These are phyloP conservation scores for Trichosporon coremiiforme DNA, from an alignment of 1,284 basidiomycete genomes.

Conservation along the genomic window DNA sequence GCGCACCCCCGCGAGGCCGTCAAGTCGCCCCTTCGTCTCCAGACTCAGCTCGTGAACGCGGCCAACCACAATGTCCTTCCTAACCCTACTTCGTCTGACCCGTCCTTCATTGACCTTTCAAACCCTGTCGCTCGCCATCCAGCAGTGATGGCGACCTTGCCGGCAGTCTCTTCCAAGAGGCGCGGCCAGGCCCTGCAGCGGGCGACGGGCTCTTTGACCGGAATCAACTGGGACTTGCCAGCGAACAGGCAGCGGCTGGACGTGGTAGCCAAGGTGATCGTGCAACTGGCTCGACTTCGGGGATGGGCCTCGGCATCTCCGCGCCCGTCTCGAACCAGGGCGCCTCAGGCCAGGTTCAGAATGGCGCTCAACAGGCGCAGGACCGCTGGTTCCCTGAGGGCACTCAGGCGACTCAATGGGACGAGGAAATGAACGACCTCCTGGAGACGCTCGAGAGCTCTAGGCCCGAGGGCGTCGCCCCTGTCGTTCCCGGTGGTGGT, in stretches of 20 bases:
- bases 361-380: conserved; percentile 22
- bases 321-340: conserved; percentile 24
- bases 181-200: conserved; percentile 53
- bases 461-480: conserved; percentile 25
- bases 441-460: conserved; percentile 35
- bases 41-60: conserved; percentile 28
- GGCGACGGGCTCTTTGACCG: conserved; percentile 49
- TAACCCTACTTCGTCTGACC: conserved; percentile 22
- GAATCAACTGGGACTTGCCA: conserved; percentile 38
- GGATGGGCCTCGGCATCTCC: conserved; percentile 39
- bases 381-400: conserved; percentile 32
- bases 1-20: conserved; percentile 28
- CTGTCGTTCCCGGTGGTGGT: conserved; percentile 24
- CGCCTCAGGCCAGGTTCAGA: conserved; percentile 13
- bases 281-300: conserved; percentile 46
- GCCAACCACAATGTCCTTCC: conserved; percentile 20
- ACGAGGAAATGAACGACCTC: conserved; percentile 37
- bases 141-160: conserved; percentile 54
- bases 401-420: conserved; percentile 33
- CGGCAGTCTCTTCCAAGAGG: conserved; percentile 34
- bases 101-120: conserved; percentile 34
- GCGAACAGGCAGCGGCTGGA: conserved; percentile 38
- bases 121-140: conserved; percentile 52
- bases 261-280: conserved; percentile 46
- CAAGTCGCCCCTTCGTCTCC: conserved; percentile 30